phyloP scores from a whole-genome alignment of 1,284 basidiomycete species.

The Microbotryum saponariae region DNA sequence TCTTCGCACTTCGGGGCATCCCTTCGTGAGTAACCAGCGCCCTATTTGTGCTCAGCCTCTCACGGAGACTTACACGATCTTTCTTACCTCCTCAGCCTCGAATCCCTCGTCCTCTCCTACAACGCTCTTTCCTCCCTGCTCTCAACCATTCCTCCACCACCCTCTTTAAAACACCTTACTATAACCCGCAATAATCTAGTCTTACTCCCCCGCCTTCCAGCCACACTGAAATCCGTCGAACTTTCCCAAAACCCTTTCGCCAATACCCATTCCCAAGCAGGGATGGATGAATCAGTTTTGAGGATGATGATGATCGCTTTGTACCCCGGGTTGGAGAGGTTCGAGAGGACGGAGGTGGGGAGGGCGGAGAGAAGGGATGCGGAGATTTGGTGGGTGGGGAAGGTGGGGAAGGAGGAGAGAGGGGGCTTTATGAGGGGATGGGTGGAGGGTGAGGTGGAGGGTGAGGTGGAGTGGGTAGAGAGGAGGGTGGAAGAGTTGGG shows the following conservation, averaged over 20 bases:
- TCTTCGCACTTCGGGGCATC: slow-evolving; percentile 48
- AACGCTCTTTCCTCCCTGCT: slow-evolving; percentile 48
- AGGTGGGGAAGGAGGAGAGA: slow-evolving; percentile 40
- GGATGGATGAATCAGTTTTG: too few species aligned
- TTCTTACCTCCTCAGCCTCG: slow-evolving; percentile 44
- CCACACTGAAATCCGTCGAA: slow-evolving; percentile 51
- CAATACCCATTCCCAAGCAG: slow-evolving; percentile 41
- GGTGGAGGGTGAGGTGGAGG: too few species aligned
- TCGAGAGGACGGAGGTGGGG: slow-evolving; percentile 64
- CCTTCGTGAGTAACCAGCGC: slow-evolving; percentile 45
- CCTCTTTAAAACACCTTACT: slow-evolving; percentile 49
- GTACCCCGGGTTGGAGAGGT: slow-evolving; percentile 23
- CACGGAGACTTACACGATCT: not conserved
- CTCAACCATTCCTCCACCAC: slow-evolving; percentile 38
- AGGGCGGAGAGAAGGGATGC: slow-evolving; percentile 68
- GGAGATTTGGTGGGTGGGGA: slow-evolving; percentile 74
- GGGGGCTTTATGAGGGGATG: not conserved
- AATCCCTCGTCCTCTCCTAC: slow-evolving; percentile 59
- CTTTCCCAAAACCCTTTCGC: slow-evolving; percentile 55
- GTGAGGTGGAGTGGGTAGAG: not conserved
- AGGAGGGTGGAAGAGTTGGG: not conserved
- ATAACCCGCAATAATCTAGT: slow-evolving; percentile 57
- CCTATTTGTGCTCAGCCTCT: too few species aligned
- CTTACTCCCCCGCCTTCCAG: slow-evolving; percentile 44
- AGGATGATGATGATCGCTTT: too few species aligned